Evolutionary conservation across 306 rosid species (phyloP).

Genomic region (Psophocarpus tetragonolobus): DNA sequence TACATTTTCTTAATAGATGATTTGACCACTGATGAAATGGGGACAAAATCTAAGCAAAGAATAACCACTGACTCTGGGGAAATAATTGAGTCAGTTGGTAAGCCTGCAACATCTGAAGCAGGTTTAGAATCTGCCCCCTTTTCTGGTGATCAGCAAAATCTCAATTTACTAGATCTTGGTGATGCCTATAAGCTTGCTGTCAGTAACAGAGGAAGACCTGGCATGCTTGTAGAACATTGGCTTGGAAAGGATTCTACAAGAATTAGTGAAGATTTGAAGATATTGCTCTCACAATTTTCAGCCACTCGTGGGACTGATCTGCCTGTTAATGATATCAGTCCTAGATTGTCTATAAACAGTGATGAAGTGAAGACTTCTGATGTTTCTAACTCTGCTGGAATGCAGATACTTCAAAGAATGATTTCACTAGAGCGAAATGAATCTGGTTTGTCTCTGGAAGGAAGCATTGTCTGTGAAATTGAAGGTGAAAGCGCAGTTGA

Average conservation of each 20-base stretch:
- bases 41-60: constrained; percentile 34
- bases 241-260: constrained; percentile 75
- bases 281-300: constrained; percentile 74
- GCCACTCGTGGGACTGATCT: constrained; percentile 61
- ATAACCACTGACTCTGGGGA: constrained; percentile 38
- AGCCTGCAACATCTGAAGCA: constrained; percentile 54
- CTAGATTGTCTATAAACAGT: constrained; percentile 63
- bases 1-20: constrained; percentile 36
- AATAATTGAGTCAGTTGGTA: constrained; percentile 40
- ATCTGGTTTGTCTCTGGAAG: constrained; percentile 85
- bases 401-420: constrained; percentile 70
- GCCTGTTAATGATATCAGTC: constrained; percentile 63
- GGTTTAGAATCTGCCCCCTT: constrained; percentile 45
- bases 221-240: constrained; percentile 72
- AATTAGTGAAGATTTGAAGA: constrained; percentile 78
- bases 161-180: constrained; percentile 71
- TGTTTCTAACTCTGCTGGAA: constrained; percentile 55
- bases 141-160: constrained; percentile 59
- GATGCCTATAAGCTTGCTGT: constrained; percentile 92
- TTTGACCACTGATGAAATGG: constrained; percentile 39
- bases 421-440: constrained; percentile 89
- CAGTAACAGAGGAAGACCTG: constrained; percentile 65
- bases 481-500: constrained; percentile 62
- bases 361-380: constrained; percentile 67
- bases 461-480: constrained; percentile 65